Evolutionary conservation across 306 rosid species (phyloP), one percentile per base, ranked within the genome.

Genomic region (Corylus avellana): DNA sequence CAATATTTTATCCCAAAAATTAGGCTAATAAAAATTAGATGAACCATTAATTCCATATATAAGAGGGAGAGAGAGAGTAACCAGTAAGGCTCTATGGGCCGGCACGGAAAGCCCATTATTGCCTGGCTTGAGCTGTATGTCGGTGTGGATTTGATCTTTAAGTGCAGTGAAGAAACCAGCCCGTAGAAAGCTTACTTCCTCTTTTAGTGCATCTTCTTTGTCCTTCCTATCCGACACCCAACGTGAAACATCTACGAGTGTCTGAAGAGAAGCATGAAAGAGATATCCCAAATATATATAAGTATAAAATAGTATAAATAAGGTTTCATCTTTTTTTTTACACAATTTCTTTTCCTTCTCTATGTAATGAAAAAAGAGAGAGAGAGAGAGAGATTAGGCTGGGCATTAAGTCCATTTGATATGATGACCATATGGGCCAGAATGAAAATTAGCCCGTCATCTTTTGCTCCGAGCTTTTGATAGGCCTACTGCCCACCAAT

Each of bases 51-150:
- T 32, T 32, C 0, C 2, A 29, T 32, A 2, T 32, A 32, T 32
- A 32, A 14, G 50, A 4, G 16, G 32, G 58, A 2, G 27, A 80
- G 59, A 20, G 72, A 57, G 75, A 7, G 17, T 32, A 39, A 88
- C 92, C 86, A 89, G 13, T n/a, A 89, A 46, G 63, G 90, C 84
- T 79, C 86, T 94, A 78, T 94, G 98, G 7, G 98, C 87, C 0
- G 91, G 85, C 13, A 94, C 77, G 10, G 97, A 78, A 29, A 90
- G 85, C 9, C 91, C 90, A 37, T 80, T 58, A 18, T 53, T 79
- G 47, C 89, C 90, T 0, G 95, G 88, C 44, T 29, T 82, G 77
- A 94, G 79, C 2, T 81, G 53, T 71, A 94, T 85, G 75, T 94
- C 97, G 0, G 93, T 83, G 84, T 92, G 97, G 47, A 86, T 90